These are phyloP conservation scores for Rosa multiflora DNA, from an alignment of 306 rosid species.

Conservation along the genomic window DNA sequence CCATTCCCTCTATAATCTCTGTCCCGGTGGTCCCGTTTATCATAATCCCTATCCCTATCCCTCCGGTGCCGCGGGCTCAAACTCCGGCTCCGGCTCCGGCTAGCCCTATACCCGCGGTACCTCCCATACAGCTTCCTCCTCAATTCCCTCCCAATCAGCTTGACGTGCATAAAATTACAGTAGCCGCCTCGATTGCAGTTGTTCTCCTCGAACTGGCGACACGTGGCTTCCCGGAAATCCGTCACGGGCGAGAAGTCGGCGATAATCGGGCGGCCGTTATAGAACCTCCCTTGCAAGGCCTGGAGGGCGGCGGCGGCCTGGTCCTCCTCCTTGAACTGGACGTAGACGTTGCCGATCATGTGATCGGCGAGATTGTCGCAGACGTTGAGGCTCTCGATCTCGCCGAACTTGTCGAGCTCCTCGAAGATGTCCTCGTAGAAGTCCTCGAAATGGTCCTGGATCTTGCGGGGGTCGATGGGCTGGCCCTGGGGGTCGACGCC, in stretches of 20 bases:
- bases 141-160: slow-evolving; percentile 66
- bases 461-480: slow-evolving; percentile 55
- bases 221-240: slow-evolving; percentile 66
- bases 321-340: slow-evolving; percentile 71
- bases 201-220: slow-evolving; percentile 74
- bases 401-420: slow-evolving; percentile 64
- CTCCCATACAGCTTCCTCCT: slow-evolving; percentile 63
- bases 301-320: slow-evolving; percentile 36
- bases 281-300: not conserved
- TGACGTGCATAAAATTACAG: slow-evolving; percentile 74
- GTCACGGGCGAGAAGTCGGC: slow-evolving; percentile 74
- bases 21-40: not conserved
- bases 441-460: slow-evolving; percentile 65
- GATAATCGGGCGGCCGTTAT: slow-evolving; percentile 65
- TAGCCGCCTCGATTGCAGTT: slow-evolving; percentile 73
- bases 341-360: slow-evolving; percentile 79
- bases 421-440: slow-evolving; percentile 70
- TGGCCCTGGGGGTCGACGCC: slow-evolving; percentile 63
- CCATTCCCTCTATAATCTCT: not conserved
- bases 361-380: slow-evolving; percentile 78
- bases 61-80: slow-evolving; percentile 23
- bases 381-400: slow-evolving; percentile 62
- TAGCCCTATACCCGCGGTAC: slow-evolving; percentile 29
- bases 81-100: slow-evolving; percentile 59
- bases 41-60: not conserved